Evolutionary conservation across 1,139 yeast species (phyloP).

Genomic region (Hyphopichia khmerensis): DNA sequence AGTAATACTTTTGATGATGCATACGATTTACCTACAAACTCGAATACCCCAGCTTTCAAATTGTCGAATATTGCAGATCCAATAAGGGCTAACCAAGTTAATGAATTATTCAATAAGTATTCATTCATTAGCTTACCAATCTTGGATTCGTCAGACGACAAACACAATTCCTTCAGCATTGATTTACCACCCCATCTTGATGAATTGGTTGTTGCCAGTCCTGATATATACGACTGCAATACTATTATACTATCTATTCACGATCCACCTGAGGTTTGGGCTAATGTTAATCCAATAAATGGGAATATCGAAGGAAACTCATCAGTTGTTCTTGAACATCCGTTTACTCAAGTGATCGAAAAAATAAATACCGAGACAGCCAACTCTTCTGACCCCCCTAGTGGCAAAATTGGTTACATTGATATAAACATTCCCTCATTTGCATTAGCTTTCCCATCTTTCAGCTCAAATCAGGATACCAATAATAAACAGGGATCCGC

Average conservation of each 20-base stretch:
- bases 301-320: conserved; percentile 76
- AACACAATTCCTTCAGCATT: conserved; percentile 33
- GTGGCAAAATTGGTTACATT: conserved; percentile 69
- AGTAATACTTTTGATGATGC: conserved; percentile 39
- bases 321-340: conserved; percentile 58
- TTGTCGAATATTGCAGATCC: conserved; percentile 63
- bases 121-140: conserved; percentile 72
- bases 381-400: conserved; percentile 46
- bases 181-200: conserved; percentile 52
- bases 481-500: conserved; percentile 15
- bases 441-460: conserved; percentile 27
- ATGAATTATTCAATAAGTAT: conserved; percentile 51
- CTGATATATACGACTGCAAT: conserved; percentile 62
- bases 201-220: conserved; percentile 75
- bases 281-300: conserved; percentile 73
- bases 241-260: conserved; percentile 73
- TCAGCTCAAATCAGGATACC: conserved; percentile 3
- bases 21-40: conserved; percentile 30
- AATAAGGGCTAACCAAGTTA: conserved; percentile 68
- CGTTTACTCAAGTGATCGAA: conserved; percentile 37
- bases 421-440: conserved; percentile 76
- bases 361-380: conserved; percentile 29
- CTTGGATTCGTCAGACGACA: conserved; percentile 30
- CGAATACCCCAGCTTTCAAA: conserved; percentile 28
- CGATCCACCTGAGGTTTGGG: conserved; percentile 95